Conservation (phyloP, 257 asterid species). For the Jasminum sambac region DNA sequence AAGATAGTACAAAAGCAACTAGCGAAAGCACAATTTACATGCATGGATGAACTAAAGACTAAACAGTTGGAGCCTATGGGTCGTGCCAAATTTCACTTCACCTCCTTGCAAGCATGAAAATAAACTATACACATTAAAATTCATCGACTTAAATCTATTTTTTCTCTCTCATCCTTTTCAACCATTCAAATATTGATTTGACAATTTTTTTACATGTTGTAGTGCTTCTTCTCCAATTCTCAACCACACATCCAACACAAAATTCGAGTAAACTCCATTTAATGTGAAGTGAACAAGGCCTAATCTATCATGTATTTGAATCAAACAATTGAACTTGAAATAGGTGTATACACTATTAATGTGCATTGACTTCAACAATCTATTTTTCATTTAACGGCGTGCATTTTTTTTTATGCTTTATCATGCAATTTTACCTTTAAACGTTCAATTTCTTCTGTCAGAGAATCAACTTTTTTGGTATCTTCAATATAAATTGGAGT, state of each 20-base stretch:
- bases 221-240: too few relatives aligned
- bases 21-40: background rate
- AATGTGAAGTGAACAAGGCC: too few relatives aligned
- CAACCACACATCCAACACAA: too few relatives aligned
- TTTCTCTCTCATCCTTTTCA: too few relatives aligned
- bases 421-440: conserved; percentile 60
- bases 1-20: background rate
- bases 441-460: conserved; percentile 63
- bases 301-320: background rate
- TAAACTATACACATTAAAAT: too few relatives aligned
- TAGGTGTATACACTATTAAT: background rate
- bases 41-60: background rate
- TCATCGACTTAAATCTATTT: too few relatives aligned
- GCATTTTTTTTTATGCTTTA: conserved; percentile 17
- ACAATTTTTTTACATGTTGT: too few relatives aligned
- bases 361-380: conserved; percentile 12
- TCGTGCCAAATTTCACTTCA: background rate
- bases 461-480: conserved; percentile 70
- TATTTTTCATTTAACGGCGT: conserved; percentile 1
- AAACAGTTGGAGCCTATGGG: background rate
- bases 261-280: too few relatives aligned
- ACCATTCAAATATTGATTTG: too few relatives aligned
- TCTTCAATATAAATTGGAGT: conserved; percentile 85
- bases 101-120: conserved; percentile 7
- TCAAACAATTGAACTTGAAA: background rate